These are phyloP conservation scores for Rhododendron ovatum DNA, from an alignment of 148 eudicot species.

Conservation along the genomic window DNA sequence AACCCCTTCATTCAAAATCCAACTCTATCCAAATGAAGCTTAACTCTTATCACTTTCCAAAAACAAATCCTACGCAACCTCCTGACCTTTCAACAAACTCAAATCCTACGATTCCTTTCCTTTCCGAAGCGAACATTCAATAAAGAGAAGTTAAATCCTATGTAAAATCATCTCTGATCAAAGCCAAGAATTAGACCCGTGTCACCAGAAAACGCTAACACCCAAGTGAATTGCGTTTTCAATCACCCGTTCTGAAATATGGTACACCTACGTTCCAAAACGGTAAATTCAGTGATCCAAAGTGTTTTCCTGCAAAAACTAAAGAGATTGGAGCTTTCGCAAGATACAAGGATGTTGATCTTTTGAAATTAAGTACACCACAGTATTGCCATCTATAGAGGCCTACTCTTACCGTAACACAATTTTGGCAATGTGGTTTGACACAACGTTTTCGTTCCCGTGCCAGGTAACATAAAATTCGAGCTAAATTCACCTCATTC, in stretches of 20 bases:
- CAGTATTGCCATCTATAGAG: no score
- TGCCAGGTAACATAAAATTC: not conserved
- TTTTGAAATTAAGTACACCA: no score
- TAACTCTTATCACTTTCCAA: not conserved
- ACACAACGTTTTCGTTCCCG: not conserved
- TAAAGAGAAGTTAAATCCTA: not conserved
- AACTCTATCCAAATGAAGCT: no score
- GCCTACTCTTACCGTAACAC: not conserved
- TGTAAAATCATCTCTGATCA: not conserved
- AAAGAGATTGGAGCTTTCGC: not conserved
- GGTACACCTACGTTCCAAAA: no score
- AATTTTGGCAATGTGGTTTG: not conserved
- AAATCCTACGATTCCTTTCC: not conserved
- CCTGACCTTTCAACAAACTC: not conserved
- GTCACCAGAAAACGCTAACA: no score
- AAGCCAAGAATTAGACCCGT: not conserved
- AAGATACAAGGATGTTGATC: not conserved
- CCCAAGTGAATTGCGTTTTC: no score
- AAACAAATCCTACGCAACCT: not conserved
- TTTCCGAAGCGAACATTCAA: not conserved
- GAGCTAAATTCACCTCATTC: not conserved
- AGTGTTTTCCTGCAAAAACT: not conserved
- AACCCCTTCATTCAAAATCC: not conserved
- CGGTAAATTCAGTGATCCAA: no score
- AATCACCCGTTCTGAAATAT: no score